Evolutionary conservation across 148 eudicot genomes (phyloP).

Genomic region (Vaccinium myrtillus): DNA sequence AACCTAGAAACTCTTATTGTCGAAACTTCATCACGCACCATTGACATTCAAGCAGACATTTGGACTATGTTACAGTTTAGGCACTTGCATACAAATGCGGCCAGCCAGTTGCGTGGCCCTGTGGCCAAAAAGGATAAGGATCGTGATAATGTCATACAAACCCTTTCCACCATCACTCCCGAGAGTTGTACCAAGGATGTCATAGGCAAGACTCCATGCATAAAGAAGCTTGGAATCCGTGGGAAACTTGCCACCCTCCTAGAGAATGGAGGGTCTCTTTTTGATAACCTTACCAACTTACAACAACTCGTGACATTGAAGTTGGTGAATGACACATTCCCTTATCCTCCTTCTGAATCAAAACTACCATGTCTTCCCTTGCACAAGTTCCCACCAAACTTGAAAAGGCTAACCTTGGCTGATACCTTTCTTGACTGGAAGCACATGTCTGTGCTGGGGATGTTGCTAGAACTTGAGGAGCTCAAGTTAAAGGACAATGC

Average conservation of each 20-base stretch:
- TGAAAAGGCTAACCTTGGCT: constrained; percentile 18
- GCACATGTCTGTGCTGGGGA: constrained; percentile 18
- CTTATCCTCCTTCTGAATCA: constrained; percentile 16
- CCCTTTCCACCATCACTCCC: not conserved
- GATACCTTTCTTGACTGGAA: constrained; percentile 26
- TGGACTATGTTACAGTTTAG: constrained; percentile 38
- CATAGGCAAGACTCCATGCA: not conserved
- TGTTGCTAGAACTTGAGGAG: constrained; percentile 31
- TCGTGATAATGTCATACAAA: constrained; percentile 3
- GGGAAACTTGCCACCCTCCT: constrained; percentile 30
- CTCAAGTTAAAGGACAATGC: too few species aligned
- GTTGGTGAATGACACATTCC: constrained; percentile 23
- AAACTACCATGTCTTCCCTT: constrained; percentile 22
- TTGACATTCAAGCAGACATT: constrained; percentile 33
- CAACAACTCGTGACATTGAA: constrained; percentile 24
- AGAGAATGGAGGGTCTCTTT: constrained; percentile 14
- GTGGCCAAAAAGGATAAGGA: not conserved
- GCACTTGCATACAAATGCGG: constrained; percentile 30
- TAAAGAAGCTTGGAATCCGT: not conserved
- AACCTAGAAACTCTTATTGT: constrained; percentile 36
- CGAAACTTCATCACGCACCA: constrained; percentile 27
- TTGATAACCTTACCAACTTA: constrained; percentile 22
- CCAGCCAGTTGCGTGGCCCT: constrained; percentile 21
- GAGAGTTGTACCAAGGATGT: not conserved
- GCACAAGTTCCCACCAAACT: constrained; percentile 35